Evolutionary conservation across 139 green algal genomes (phyloP).

Genomic region (Chlorella sp.): DNA sequence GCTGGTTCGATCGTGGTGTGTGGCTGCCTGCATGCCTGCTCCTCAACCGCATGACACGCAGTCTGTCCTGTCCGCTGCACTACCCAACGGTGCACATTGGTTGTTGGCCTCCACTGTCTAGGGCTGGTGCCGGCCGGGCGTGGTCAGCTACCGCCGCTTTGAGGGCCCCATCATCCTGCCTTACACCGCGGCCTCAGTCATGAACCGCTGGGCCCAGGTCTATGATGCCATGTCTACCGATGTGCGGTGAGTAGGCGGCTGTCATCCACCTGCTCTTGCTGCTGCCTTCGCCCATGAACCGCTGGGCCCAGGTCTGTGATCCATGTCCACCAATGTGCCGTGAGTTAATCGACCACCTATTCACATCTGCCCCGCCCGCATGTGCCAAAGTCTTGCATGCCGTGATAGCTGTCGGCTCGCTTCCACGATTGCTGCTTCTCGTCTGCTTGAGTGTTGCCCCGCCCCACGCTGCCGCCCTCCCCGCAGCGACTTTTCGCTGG

Average conservation of each 20-base stretch:
- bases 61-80: too few species aligned
- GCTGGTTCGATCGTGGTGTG: too few species aligned
- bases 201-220: slow-evolving; percentile 48
- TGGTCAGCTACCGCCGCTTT: slow-evolving; percentile 25
- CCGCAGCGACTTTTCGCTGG: not conserved
- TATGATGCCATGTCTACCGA: slow-evolving; percentile 45
- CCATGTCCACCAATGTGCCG: too few species aligned
- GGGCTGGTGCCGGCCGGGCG: slow-evolving; percentile 31
- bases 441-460: not conserved
- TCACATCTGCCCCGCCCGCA: too few species aligned
- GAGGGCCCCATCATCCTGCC: slow-evolving; percentile 41
- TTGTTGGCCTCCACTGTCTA: too few species aligned
- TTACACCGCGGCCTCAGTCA: slow-evolving; percentile 33
- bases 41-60: not conserved
- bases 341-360: too few species aligned
- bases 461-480: not conserved
- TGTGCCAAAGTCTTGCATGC: too few species aligned
- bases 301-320: not conserved
- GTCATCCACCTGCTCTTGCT: not conserved
- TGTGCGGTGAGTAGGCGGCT: not conserved
- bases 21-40: not conserved
- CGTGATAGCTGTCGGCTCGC: too few species aligned
- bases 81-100: not conserved
- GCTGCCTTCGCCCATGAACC: not conserved
- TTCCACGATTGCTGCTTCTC: too few species aligned